Conservation (phyloP, 305 asterid species). For the Fraxinus floribunda region DNA sequence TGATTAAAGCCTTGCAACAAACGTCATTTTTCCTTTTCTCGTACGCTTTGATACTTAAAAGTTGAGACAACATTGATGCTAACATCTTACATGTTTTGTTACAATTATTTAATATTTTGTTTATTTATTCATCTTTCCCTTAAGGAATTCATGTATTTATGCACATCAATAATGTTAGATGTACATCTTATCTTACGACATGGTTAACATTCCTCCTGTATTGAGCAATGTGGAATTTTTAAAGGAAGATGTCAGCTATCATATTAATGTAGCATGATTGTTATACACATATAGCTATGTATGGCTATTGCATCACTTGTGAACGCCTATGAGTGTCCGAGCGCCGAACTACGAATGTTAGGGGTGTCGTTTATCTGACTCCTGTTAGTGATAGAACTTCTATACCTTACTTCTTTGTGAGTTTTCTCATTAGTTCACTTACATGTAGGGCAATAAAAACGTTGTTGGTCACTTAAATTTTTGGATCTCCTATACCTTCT, state of each 20-base stretch:
- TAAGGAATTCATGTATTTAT: slow-evolving; percentile 73
- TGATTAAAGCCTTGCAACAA: slow-evolving; percentile 70
- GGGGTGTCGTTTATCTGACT: slow-evolving; percentile 63
- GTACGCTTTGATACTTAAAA: slow-evolving; percentile 28
- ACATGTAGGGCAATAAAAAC: not conserved
- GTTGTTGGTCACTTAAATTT: not conserved
- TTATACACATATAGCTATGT: slow-evolving; percentile 43
- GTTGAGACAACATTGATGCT: not conserved
- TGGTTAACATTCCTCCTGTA: too few relatives aligned
- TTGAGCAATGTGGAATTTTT: too few relatives aligned
- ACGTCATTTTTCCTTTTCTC: slow-evolving; percentile 68
- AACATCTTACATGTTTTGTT: not conserved
- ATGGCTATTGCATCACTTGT: slow-evolving; percentile 79
- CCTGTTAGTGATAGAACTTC: slow-evolving; percentile 82
- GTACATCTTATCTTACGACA: too few relatives aligned
- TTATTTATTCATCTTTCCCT: not conserved
- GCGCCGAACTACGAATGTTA: slow-evolving; percentile 57
- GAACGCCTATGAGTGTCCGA: slow-evolving; percentile 64
- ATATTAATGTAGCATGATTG: too few relatives aligned
- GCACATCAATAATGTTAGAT: slow-evolving; percentile 8
- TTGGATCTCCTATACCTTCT: too few relatives aligned
- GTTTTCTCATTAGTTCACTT: slow-evolving; percentile 21
- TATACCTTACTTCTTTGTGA: slow-evolving; percentile 75
- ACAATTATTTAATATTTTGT: not conserved
- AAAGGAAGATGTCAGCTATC: too few relatives aligned